Evolutionary conservation across 2,329 filamentous ascomycete genomes (phyloP).

Genomic region (Lomentospora prolificans): DNA sequence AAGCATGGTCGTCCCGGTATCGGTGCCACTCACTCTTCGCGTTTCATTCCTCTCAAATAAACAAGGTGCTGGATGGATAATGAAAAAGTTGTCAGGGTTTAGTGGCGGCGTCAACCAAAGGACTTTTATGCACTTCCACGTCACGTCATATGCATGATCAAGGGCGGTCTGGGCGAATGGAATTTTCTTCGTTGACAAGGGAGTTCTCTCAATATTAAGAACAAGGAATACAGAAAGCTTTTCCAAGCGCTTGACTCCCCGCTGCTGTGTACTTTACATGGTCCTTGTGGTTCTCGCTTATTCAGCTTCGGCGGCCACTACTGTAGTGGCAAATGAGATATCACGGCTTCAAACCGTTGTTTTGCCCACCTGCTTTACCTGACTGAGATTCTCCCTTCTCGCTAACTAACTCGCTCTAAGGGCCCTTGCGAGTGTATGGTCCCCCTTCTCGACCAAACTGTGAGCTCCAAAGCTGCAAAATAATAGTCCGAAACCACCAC

Average conservation of each 20-base stretch:
- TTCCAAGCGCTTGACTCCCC: not conserved
- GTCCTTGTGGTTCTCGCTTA: not conserved
- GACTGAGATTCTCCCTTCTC: not conserved
- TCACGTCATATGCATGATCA: conserved; percentile 9
- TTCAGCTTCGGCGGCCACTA: not conserved
- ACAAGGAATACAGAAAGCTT: conserved; percentile 1
- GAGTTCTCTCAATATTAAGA: conserved; percentile 1
- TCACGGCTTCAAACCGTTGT: not conserved
- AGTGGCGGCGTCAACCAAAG: conserved; percentile 1
- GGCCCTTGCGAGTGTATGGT: no score
- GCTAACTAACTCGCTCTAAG: no score
- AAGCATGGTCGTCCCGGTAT: conserved; percentile 99
- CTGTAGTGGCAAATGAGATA: not conserved
- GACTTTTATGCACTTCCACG: conserved; percentile 5
- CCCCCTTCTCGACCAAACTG: not conserved
- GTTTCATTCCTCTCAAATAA: conserved; percentile 99
- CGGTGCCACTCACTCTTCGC: conserved; percentile 99
- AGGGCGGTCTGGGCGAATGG: conserved; percentile 9
- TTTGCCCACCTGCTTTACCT: not conserved
- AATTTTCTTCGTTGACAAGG: conserved; percentile 4
- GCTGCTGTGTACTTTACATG: conserved; percentile 1
- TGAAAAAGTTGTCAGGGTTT: conserved; percentile 4
- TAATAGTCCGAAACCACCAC: not conserved
- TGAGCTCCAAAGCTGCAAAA: not conserved
- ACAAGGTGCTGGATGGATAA: conserved; percentile 7